Evolutionary conservation across 306 rosid genomes (phyloP).

Genomic region (Citrullus amarus): DNA sequence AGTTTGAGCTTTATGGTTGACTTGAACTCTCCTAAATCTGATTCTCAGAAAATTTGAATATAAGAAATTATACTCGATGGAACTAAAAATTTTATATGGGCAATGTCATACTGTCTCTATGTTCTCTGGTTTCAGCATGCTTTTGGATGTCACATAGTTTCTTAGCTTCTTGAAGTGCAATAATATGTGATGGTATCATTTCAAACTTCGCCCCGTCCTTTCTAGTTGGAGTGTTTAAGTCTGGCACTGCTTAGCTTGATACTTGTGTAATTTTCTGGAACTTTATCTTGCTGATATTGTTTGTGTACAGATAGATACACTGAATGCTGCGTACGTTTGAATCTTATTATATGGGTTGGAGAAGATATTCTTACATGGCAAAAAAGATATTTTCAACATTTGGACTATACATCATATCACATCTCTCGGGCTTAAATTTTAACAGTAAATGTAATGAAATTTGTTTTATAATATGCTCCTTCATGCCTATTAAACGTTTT

Average conservation of each 20-base stretch:
- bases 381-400: not conserved
- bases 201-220: not conserved
- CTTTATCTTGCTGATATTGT: not conserved
- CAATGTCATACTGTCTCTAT: not conserved
- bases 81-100: not conserved
- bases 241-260: not conserved
- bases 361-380: not conserved
- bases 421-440: not conserved
- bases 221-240: not conserved
- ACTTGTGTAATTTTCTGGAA: not conserved
- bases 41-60: not conserved
- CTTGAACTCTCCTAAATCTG: not conserved
- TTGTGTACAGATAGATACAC: no score
- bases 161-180: not conserved
- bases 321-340: no score
- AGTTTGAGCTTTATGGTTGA: not conserved
- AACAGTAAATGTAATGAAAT: not conserved
- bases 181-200: not conserved
- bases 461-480: not conserved
- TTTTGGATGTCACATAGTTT: not conserved
- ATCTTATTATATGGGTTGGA: not conserved
- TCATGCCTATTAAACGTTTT: conserved; percentile 2
- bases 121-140: not conserved
- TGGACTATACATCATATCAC: not conserved
- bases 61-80: not conserved